Base-by-base conservation (phyloP, 1,284 basidiomycete genomes). In the Papiliotrema laurentii region DNA sequence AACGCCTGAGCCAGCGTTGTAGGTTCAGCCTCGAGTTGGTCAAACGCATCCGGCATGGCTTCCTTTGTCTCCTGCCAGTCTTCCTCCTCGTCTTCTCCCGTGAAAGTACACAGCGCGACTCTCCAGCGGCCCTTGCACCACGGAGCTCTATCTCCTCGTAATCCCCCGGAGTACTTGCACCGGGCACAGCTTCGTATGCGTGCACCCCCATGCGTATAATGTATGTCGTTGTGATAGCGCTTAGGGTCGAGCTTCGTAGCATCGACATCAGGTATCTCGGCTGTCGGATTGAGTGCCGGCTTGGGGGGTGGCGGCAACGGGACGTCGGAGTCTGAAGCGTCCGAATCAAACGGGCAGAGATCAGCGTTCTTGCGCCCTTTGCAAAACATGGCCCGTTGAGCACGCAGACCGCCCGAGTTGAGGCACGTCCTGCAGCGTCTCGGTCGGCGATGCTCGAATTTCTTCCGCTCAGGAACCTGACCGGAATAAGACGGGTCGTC, bases 331-430 rank as follows among this genome's bases (percentile, higher is more conserved):
- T 39, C 37, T 22, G 37, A 21, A 22, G 19, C 37, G 22, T 39
- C 37, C 22, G 37, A 39, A 22, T 49, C 41, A 40, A 41, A 54
- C 16, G 39, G 42, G 36, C 53, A 55, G 2, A 39, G 33, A 18
- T 37, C 21, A 18, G 30, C 43, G 3, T 10, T 22, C 25, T 33
- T 31, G 18, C 50, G 16, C 6, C 58, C 58, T 16, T 38, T 37
- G 27, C 45, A 46, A n/a, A 5, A n/a, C 3, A 13, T 22, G 14
- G 57, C 53, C 4, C 42, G 35, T 21, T 46, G 21, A 4, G 49
- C 52, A n/a, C 60, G 55, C 19, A 52, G 44, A 5, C 58, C 60
- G 14, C 60, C 58, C 13, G 58, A 57, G 14, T 50, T 38, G 18
- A 45, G 41, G 49, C 60, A 61, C 5, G 33, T 16, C 11, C 30